phyloP scores from a whole-genome alignment of 1,284 basidiomycete genomes.

The Ceratobasidium sp. region DNA sequence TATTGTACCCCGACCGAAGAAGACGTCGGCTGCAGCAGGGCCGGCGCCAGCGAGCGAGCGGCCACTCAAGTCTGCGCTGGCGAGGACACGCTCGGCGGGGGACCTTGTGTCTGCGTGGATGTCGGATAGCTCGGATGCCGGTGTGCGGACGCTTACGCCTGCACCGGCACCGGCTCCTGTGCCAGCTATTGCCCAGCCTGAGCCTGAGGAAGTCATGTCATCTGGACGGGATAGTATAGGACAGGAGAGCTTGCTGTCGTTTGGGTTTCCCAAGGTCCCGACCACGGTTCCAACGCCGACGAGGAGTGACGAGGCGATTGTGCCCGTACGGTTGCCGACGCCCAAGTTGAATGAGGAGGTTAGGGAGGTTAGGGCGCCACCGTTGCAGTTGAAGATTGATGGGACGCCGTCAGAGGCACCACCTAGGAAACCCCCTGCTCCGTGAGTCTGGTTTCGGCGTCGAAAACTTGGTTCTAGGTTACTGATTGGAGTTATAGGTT shows the following conservation, averaged over 20 bases:
- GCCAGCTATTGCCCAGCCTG: not conserved
- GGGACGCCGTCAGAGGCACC: slow-evolving; percentile 38
- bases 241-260: slow-evolving; percentile 19
- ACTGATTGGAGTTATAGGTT: not conserved
- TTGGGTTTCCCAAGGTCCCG: slow-evolving; percentile 39
- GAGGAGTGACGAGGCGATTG: not conserved
- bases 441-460: slow-evolving; percentile 23
- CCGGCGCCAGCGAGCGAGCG: not conserved
- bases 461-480: not conserved
- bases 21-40: not conserved
- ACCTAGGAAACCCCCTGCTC: slow-evolving; percentile 29
- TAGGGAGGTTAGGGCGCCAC: slow-evolving; percentile 14
- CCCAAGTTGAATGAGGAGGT: slow-evolving; percentile 37
- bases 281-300: slow-evolving; percentile 1
- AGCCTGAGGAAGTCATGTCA: not conserved
- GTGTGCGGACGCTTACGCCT: not conserved
- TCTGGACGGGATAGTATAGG: not conserved
- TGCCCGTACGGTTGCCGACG: slow-evolving; percentile 13
- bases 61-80: slow-evolving; percentile 11
- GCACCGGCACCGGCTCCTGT: not conserved
- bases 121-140: slow-evolving; percentile 32
- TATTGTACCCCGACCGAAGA: slow-evolving; percentile 31
- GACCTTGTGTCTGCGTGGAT: slow-evolving; percentile 33
- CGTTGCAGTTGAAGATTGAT: slow-evolving; percentile 38
- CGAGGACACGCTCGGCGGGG: slow-evolving; percentile 20